Evolutionary conservation across 1,139 yeast genomes (phyloP).

Genomic region (Pneumocystis oryctolagi): DNA sequence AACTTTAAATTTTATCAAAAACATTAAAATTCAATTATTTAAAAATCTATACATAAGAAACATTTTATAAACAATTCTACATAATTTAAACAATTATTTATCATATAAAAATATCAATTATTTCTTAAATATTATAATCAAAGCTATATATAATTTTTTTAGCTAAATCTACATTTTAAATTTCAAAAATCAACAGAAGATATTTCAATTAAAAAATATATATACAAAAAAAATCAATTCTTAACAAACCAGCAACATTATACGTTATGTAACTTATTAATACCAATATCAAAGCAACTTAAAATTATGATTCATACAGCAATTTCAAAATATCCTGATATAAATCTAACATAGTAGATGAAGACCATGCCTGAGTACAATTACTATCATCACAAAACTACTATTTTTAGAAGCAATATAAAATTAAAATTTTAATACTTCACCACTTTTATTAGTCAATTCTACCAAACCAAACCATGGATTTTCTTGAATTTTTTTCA

Average conservation of each 20-base stretch:
- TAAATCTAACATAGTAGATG: slow-evolving; percentile 69
- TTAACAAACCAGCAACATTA: neutral
- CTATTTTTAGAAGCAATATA: neutral
- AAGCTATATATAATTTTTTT: neutral
- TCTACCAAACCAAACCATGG: slow-evolving; percentile 93
- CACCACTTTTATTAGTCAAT: slow-evolving; percentile 78
- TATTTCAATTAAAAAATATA: neutral
- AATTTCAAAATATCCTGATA: slow-evolving; percentile 37
- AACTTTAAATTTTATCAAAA: neutral
- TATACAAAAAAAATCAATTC: neutral
- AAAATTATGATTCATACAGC: neutral
- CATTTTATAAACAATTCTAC: no score
- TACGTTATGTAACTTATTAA: neutral
- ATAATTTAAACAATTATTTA: no score
- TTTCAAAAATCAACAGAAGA: neutral
- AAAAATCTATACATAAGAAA: no score
- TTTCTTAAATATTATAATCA: neutral
- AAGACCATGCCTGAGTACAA: slow-evolving; percentile 95
- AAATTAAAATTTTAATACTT: neutral
- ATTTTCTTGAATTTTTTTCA: slow-evolving; percentile 52
- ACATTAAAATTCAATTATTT: no score
- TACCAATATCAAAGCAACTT: neutral
- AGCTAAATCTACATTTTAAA: neutral
- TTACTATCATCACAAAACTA: slow-evolving; percentile 59
- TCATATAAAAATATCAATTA: no score